phyloP scores from a whole-genome alignment of 768 basidiomycete genomes.

The Dendrothele bispora region DNA sequence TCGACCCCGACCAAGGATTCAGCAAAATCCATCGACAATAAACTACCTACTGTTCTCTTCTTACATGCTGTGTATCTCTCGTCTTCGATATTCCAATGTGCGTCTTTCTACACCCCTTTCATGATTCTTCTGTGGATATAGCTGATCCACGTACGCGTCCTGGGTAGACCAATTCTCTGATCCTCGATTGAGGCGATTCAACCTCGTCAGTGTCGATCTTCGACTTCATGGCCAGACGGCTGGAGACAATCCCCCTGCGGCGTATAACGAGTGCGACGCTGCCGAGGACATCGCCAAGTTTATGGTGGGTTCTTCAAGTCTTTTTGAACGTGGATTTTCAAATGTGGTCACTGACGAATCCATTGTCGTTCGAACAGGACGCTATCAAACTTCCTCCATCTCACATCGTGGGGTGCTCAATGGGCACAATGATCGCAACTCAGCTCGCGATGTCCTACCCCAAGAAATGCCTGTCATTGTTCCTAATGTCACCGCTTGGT shows the following conservation, averaged over 20 bases:
- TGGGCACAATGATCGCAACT: conserved; percentile 34
- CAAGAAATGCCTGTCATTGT: conserved; percentile 32
- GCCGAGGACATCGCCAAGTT: conserved; percentile 35
- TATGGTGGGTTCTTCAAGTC: conserved; percentile 30
- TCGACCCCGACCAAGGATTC: conserved; percentile 31
- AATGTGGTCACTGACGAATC: background rate
- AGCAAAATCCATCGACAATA: conserved; percentile 27
- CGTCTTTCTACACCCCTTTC: conserved; percentile 6
- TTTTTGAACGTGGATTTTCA: background rate
- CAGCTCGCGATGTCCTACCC: conserved; percentile 33
- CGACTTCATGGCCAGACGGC: conserved; percentile 32
- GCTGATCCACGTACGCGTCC: background rate
- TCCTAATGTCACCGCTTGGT: conserved; percentile 35
- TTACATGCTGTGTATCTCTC: conserved; percentile 35
- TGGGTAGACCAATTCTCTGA: conserved; percentile 30
- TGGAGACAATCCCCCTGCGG: conserved; percentile 17
- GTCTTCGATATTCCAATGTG: conserved; percentile 32
- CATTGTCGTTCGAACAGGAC: conserved; percentile 21
- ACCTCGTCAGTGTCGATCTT: conserved; percentile 33
- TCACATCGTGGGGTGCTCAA: conserved; percentile 35
- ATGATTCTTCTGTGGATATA: conserved; percentile 2
- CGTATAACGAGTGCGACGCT: conserved; percentile 26
- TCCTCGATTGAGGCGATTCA: conserved; percentile 34
- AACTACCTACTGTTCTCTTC: conserved; percentile 33
- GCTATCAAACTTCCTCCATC: conserved; percentile 35